Evolutionary conservation across 2,329 filamentous ascomycete genomes (phyloP), one percentile per base, ranked within the genome.

Genomic region (Cryphonectria radicalis): DNA sequence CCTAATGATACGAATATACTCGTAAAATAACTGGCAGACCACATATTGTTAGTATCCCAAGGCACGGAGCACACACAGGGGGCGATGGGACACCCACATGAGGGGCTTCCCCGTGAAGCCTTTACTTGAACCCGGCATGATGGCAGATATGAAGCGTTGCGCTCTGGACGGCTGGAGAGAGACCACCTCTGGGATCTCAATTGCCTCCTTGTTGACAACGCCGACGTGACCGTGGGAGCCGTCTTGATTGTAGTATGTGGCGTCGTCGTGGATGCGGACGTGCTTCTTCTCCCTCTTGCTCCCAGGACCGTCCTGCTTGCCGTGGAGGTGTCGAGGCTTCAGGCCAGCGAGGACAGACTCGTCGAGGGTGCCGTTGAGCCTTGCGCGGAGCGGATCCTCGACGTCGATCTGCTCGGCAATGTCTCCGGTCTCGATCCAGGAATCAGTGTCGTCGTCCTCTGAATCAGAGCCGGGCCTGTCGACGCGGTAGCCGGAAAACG

Each of bases 81-180:
- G 32, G 42, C 69, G n/a, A 46, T 35, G 63, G 13, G n/a, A 63
- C 62, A 80, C 85, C 73, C 89, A 98, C 92, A 99, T 89, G 78
- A 99, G 87, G 82, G 95, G 91, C 86, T 97, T 97, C 84, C 96
- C 96, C 78, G 97, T 97, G 77, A 99, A 89, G 86, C 96, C 96
- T 84, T 96, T 86, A 76, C 90, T 88, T 75, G 93, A 90, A 80
- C 91, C 90, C 76, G 94, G 90, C 95, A 99, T 98, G 88, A 97
- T 92, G 85, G 86, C 82, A 76, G 92, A 93, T 77, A 98, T 83
- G 75, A 93, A 81, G 79, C 90, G 91, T 81, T 95, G 89, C 74
- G 85, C 88, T 77, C 87, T 87, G 68, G 89, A 88, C 73, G 94
- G 89, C 73, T 83, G 88, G 76, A 88, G 88, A 64, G 87, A 88